Conservation (phyloP, 2,329 filamentous ascomycete genomes). For the Chaetomium globosum region DNA sequence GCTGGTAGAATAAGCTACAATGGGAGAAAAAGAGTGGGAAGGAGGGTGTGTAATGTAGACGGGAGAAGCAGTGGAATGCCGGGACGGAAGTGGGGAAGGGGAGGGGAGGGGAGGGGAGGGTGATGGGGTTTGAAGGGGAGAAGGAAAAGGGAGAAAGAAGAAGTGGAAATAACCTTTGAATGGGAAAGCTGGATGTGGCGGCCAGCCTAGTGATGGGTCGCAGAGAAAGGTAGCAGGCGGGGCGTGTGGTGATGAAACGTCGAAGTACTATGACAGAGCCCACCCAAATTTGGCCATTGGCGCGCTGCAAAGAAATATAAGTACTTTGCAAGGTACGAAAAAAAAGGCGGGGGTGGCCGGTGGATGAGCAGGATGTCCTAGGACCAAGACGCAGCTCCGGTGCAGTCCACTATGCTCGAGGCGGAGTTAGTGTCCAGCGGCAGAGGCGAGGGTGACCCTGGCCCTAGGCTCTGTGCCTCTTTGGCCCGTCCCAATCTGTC, state of each 20-base stretch:
- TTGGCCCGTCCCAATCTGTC: conserved; percentile 32
- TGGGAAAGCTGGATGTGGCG: conserved; percentile 51
- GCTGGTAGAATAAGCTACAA: conserved; percentile 29
- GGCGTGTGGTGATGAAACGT: conserved; percentile 48
- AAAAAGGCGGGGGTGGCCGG: conserved; percentile 35
- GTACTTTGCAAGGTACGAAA: conserved; percentile 37
- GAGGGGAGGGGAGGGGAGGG: background rate
- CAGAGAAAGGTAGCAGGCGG: conserved; percentile 44
- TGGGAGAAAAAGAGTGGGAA: conserved; percentile 18
- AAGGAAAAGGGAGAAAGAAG: conserved; percentile 29
- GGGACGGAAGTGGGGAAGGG: background rate
- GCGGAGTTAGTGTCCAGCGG: conserved; percentile 35
- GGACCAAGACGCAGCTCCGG: conserved; percentile 23
- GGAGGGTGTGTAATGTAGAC: conserved; percentile 7
- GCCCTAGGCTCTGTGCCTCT: conserved; percentile 30
- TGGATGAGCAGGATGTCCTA: conserved; percentile 30
- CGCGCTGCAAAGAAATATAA: conserved; percentile 40
- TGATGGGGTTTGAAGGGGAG: conserved; percentile 15
- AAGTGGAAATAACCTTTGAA: conserved; percentile 45
- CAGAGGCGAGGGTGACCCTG: conserved; percentile 37
- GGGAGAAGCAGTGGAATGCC: conserved; percentile 5
- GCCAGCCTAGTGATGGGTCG: conserved; percentile 49
- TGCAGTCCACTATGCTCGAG: conserved; percentile 29
- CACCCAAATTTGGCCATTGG: conserved; percentile 52
- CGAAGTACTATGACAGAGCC: conserved; percentile 44